Conservation (phyloP, 176 grass and related monocot genomes). For the Oryza rufipogon region DNA sequence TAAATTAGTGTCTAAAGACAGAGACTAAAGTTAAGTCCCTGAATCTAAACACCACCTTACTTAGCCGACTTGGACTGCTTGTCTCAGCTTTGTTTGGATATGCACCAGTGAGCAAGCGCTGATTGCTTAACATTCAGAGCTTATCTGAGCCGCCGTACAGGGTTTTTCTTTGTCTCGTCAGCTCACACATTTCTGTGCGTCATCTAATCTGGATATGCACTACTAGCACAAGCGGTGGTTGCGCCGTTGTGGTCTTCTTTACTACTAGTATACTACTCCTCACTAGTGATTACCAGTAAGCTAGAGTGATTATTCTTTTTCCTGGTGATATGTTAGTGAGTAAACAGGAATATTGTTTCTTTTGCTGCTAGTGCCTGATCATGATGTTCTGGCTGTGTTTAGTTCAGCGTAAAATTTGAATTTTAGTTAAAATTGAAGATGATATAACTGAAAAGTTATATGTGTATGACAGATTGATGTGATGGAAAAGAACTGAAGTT, state of each 20-base stretch:
- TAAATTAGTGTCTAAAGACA: no score
- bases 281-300: background rate
- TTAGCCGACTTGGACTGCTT: background rate
- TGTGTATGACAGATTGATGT: no score
- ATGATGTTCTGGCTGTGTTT: background rate
- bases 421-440: no score
- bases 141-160: conserved; percentile 25
- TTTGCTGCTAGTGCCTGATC: background rate
- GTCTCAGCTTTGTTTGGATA: conserved; percentile 5
- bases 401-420: no score
- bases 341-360: background rate
- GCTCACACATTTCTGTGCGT: background rate
- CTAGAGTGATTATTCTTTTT: background rate
- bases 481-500: no score
- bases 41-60: no score
- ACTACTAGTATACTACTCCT: background rate
- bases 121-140: background rate
- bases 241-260: background rate
- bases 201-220: conserved; percentile 30
- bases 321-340: background rate
- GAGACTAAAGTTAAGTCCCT: no score
- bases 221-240: background rate
- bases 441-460: no score
- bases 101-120: background rate
- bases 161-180: conserved; percentile 25